phyloP scores from a whole-genome alignment of 1,139 yeast genomes.

The Candida frijolesensis region DNA sequence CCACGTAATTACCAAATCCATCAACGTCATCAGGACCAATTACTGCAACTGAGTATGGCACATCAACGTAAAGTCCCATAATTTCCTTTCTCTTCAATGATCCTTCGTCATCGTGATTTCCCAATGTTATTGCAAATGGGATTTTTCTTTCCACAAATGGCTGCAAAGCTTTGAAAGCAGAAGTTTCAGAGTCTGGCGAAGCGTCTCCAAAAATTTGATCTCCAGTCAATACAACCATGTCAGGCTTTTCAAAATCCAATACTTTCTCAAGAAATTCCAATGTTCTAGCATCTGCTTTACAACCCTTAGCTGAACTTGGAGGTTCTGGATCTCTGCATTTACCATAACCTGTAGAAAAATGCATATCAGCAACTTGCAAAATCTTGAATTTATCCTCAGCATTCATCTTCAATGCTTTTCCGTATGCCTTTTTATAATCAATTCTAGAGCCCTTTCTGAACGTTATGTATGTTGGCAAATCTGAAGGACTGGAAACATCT shows the following conservation, averaged over 20 bases:
- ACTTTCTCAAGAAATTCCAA: slow-evolving; percentile 60
- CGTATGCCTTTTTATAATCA: slow-evolving; percentile 25
- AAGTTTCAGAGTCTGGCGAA: slow-evolving; percentile 77
- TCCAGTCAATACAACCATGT: slow-evolving; percentile 81
- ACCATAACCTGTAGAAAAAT: slow-evolving; percentile 78
- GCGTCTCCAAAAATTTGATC: slow-evolving; percentile 77
- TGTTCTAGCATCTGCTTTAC: slow-evolving; percentile 78
- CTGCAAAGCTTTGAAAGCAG: slow-evolving; percentile 72
- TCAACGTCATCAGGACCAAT: slow-evolving; percentile 66
- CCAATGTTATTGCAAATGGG: slow-evolving; percentile 72
- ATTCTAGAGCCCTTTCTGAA: slow-evolving; percentile 26
- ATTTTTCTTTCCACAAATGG: slow-evolving; percentile 68
- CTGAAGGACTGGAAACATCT: slow-evolving; percentile 23
- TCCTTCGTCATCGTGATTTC: slow-evolving; percentile 80
- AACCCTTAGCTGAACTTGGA: slow-evolving; percentile 38
- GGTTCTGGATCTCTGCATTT: slow-evolving; percentile 73
- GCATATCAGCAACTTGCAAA: slow-evolving; percentile 84
- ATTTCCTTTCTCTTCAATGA: slow-evolving; percentile 58
- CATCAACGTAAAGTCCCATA: slow-evolving; percentile 52
- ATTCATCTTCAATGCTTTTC: slow-evolving; percentile 27
- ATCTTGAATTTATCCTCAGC: slow-evolving; percentile 63
- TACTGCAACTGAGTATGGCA: slow-evolving; percentile 69
- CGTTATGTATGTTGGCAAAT: slow-evolving; percentile 31
- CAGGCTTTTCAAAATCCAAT: slow-evolving; percentile 73
- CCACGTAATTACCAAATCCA: slow-evolving; percentile 80